Percentiles rank a stretch among this genome's conserved stretches.
Conservation (phyloP, 2,329 filamentous ascomycete species). For the Didymella pinodella region DNA sequence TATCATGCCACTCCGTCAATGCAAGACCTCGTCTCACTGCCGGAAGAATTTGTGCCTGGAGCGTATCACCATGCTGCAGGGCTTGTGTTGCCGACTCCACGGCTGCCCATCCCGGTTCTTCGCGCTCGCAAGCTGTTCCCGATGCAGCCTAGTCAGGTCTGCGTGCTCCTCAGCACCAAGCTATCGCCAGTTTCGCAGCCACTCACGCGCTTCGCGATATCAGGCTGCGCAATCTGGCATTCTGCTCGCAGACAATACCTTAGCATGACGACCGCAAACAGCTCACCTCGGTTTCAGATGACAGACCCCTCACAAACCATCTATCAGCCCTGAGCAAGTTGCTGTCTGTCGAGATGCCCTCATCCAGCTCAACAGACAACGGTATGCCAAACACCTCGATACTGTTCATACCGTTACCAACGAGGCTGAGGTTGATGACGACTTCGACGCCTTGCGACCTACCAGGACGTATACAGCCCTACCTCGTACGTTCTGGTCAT, state of each 20-base stretch:
- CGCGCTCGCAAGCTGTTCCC: conserved; percentile 25
- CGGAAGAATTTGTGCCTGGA: conserved; percentile 11
- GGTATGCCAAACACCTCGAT: background rate
- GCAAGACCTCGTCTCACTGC: conserved; percentile 3
- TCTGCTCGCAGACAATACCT: conserved; percentile 5
- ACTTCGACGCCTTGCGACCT: background rate
- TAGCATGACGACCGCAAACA: conserved; percentile 11
- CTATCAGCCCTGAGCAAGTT: background rate
- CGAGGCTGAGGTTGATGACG: background rate
- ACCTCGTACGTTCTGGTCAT: background rate
- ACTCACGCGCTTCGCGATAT: conserved; percentile 25
- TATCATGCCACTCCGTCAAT: background rate
- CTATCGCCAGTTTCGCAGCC: conserved; percentile 22
- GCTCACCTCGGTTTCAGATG: conserved; percentile 24
- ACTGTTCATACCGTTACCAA: background rate
- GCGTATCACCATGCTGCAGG: conserved; percentile 16
- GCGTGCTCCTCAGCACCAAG: conserved; percentile 33
- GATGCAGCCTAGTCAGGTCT: conserved; percentile 10
- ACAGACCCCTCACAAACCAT: background rate
- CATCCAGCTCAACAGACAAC: background rate
- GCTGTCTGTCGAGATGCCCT: conserved; percentile 3
- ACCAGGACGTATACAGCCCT: background rate
- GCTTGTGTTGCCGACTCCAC: conserved; percentile 19
- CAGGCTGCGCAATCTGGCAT: conserved; percentile 10
- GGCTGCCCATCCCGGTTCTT: conserved; percentile 16